Base-by-base conservation (phyloP, 1,139 yeast species). In the Taiozyma sp. region DNA sequence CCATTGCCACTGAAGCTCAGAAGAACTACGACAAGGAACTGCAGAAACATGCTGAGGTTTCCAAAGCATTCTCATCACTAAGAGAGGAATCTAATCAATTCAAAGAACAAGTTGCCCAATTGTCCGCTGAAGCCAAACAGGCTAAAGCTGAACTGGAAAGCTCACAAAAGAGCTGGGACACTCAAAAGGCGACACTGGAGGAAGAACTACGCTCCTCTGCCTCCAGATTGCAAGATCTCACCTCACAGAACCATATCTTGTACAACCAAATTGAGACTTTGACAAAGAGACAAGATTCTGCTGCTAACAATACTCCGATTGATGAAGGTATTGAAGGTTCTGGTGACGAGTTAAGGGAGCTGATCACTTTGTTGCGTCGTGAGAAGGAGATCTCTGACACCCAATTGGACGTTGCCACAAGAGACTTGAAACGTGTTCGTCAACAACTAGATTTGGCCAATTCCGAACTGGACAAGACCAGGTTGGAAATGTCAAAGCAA, bases 351-450 rank as follows among this genome's bases (percentile, higher is more conserved):
- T 60, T 76, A 61, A 77, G 80, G 50, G 85, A 84, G 56, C 76
- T 89, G 37, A 69, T 89, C 42, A 67, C 75, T 9, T 83, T 78
- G 59, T 71, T 89, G 52, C 83, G 91, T 47, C 82, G 86, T 55
- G 96, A 88, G 60, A 87, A 86, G 63, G 96, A 89, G 55, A 73
- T 83, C 6, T 75, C 83, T 1, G 88, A 83, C 50, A 77, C 82
- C 21, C 85, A 83, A 58, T 71, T 80, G 29, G 75, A 76, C 11
- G 69, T 75, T 28, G 58, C 66, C 10, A 52, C 61, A 16, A 60
- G 68, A 43, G 70, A 68, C 40, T 58, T 65, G 51, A 61, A 58
- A 41, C 57, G 62, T 34, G 54, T 57, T 48, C 66, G 69, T 40
- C 77, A 74, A 50, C 74, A 73, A 44, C 59, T 79, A 34, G 68